Evolutionary conservation across 2,329 filamentous ascomycete species (phyloP).

Genomic region (Rutstroemia sp.): DNA sequence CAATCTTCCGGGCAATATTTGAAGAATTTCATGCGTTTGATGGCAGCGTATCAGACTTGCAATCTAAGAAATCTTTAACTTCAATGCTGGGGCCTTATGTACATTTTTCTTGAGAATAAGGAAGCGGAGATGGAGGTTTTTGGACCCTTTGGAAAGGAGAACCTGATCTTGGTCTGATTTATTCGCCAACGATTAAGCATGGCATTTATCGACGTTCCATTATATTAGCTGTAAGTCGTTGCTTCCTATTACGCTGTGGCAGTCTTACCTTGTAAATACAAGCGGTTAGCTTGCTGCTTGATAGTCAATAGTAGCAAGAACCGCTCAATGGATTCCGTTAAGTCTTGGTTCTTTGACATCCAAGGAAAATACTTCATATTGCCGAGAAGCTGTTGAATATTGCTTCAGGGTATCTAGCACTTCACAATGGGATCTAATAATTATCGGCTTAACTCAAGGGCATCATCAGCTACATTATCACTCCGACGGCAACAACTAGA

Average conservation of each 20-base stretch:
- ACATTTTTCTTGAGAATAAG: no score
- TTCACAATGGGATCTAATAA: conserved; percentile 26
- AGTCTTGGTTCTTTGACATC: neutral
- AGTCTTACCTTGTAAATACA: neutral
- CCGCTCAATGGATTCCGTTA: neutral
- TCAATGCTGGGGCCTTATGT: no score
- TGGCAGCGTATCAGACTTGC: neutral
- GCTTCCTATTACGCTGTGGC: neutral
- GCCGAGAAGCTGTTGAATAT: neutral
- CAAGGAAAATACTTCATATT: neutral
- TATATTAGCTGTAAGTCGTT: conserved; percentile 1
- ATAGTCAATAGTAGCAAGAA: no score
- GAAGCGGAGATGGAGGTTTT: no score
- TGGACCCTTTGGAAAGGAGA: neutral
- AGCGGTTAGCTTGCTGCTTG: neutral
- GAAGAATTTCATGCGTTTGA: neutral
- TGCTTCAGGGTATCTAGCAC: conserved; percentile 2
- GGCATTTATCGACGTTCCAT: neutral
- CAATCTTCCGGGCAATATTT: neutral
- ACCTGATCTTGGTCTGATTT: neutral
- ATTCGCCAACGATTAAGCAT: neutral
- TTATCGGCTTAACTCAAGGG: conserved; percentile 20
- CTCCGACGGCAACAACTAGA: conserved; percentile 11
- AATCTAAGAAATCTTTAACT: no score
- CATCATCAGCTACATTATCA: conserved; percentile 24